Percentiles rank a stretch among this genome's conserved stretches.
phyloP scores from a whole-genome alignment of 495 filamentous ascomycete genomes.

The Tricharina praecox region DNA sequence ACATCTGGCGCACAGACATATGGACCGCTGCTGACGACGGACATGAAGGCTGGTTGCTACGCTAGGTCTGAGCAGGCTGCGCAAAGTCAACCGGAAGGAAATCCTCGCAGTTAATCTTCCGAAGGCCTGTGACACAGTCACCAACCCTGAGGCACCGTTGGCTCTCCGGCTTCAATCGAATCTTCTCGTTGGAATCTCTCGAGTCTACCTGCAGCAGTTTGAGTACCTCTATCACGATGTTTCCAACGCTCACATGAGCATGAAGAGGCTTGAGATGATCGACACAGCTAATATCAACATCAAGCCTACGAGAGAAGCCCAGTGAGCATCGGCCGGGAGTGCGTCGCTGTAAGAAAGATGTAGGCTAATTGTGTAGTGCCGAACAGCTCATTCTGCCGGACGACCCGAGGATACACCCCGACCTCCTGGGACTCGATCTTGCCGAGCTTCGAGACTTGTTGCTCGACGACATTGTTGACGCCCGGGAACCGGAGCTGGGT shows the following conservation, averaged over 20 bases:
- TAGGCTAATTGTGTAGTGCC: conserved; percentile 36
- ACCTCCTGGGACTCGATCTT: conserved; percentile 28
- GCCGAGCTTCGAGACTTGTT: not conserved
- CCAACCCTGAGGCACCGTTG: conserved; percentile 69
- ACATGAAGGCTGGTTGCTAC: conserved; percentile 76
- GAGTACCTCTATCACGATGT: conserved; percentile 68
- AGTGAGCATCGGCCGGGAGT: conserved; percentile 33
- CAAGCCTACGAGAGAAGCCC: conserved; percentile 49
- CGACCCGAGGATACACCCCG: conserved; percentile 73
- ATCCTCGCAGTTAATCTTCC: conserved; percentile 75
- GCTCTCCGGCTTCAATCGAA: conserved; percentile 84
- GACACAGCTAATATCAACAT: conserved; percentile 43
- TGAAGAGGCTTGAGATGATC: conserved; percentile 36
- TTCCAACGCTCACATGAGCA: conserved; percentile 54
- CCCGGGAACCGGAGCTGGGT: not conserved
- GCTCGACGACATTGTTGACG: not conserved
- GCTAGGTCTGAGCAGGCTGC: conserved; percentile 48
- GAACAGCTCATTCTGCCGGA: conserved; percentile 65
- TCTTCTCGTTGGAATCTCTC: conserved; percentile 41
- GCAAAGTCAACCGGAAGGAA: conserved; percentile 65
- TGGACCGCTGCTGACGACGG: not conserved
- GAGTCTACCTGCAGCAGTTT: conserved; percentile 75
- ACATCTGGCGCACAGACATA: too few relatives aligned
- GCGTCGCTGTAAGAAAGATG: not conserved
- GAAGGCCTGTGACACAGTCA: conserved; percentile 74